Evolutionary conservation across 1,139 yeast genomes (phyloP).

Genomic region (Yamadazyma jaroonii): DNA sequence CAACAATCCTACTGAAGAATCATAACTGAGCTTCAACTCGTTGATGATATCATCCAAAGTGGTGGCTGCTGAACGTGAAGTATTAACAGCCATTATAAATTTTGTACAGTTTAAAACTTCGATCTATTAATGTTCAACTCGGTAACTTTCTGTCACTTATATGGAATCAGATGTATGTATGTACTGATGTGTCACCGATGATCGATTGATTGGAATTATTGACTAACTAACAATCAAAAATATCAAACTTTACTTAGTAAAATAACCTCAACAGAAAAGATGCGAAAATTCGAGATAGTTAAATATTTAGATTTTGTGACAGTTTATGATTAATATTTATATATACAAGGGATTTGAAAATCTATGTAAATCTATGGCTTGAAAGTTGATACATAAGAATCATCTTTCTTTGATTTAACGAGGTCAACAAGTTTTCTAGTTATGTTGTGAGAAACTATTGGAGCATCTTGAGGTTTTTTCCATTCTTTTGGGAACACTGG

Average conservation of each 20-base stretch:
- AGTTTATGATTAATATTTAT: neutral
- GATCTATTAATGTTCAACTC: too few relatives aligned
- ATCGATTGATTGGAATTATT: neutral
- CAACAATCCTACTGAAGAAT: slow-evolving; percentile 55
- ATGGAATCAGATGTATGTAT: too few relatives aligned
- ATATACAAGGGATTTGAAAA: slow-evolving; percentile 1
- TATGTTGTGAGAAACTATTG: slow-evolving; percentile 34
- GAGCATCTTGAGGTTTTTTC: slow-evolving; percentile 76
- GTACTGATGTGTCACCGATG: neutral
- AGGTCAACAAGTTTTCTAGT: slow-evolving; percentile 34
- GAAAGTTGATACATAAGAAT: slow-evolving; percentile 23
- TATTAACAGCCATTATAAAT: slow-evolving; percentile 16
- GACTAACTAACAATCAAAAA: neutral
- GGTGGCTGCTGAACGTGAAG: slow-evolving; percentile 33
- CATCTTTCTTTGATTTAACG: slow-evolving; percentile 33
- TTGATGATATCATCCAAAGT: slow-evolving; percentile 52
- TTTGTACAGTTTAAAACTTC: too few relatives aligned
- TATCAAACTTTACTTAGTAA: neutral
- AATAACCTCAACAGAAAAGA: slow-evolving; percentile 2
- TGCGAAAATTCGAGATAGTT: slow-evolving; percentile 2
- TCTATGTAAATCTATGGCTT: slow-evolving; percentile 17
- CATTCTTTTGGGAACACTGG: slow-evolving; percentile 74
- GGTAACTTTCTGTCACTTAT: too few relatives aligned
- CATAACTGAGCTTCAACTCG: slow-evolving; percentile 54
- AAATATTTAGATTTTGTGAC: too few relatives aligned